Evolutionary conservation across 306 rosid genomes (phyloP), one percentile per base, ranked within the genome.

Genomic region (Crotalaria pallida): DNA sequence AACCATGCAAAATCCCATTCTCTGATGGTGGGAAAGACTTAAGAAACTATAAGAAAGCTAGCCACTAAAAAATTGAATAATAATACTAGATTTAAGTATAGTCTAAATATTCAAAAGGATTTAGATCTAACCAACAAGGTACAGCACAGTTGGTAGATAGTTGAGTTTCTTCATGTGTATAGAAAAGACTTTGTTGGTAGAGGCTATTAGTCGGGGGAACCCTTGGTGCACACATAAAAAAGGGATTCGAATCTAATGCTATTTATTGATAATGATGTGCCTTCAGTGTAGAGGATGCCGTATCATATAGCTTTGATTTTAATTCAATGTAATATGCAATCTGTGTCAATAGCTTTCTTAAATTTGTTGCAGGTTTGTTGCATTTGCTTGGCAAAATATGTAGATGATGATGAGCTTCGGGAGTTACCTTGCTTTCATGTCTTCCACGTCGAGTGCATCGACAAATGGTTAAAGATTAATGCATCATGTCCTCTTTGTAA

Each of bases 381-480:
- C 82, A 86, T 88, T 51, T 88, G 95, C 83, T 81, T 88, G 81
- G 89, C 85, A 12, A 82, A 81, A 64, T 88, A 86, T 68, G 84
- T 65, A 3, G 91, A 88, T 36, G 60, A 84, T 44, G 95, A 88
- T 36, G 95, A 88, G 71, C 86, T 88, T 56, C 72, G 87, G 72
- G 95, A 88, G 78, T 56, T 88, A 60, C 87, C 91, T 10, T 88
- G 95, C 79, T n/a, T 44, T 44, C 95, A 88, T 65, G 85, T 88
- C 73, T 88, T 88, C 29, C 95, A 88, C 5, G 79, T 86, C 2
- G 86, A 57, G 26, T 88, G 95, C 55, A 86, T 88, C 6, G 95
- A 88, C 79, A 86, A 84, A 85, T 89, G 92, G 92, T 81, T 87
- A 49, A 89, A 89, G 82, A 86, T 89, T 78, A 89, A 87, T 56